phyloP scores from a whole-genome alignment of 768 basidiomycete genomes.

The Boletus barrowsii region DNA sequence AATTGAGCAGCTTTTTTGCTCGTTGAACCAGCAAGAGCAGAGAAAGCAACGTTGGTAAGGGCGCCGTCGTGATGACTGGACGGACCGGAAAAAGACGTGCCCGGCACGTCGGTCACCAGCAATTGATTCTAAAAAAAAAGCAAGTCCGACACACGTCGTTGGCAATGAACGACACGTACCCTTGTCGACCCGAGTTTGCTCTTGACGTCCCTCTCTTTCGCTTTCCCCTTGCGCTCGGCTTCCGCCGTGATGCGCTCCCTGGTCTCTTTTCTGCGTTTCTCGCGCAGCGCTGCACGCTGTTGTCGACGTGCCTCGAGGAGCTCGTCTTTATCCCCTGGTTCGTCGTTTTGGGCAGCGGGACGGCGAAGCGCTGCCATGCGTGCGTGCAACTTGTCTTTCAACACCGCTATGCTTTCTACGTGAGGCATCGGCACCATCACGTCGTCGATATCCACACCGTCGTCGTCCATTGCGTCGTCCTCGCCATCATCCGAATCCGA shows the following conservation, averaged over 20 bases:
- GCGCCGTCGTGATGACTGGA: constrained; percentile 37
- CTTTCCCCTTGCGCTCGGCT: constrained; percentile 52
- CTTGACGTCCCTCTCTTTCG: constrained; percentile 43
- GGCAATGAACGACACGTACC: constrained; percentile 35
- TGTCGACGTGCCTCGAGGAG: constrained; percentile 75
- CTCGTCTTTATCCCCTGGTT: constrained; percentile 71
- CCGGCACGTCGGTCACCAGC: constrained; percentile 56
- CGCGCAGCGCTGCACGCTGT: constrained; percentile 79
- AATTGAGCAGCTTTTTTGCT: constrained; percentile 49
- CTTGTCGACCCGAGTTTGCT: constrained; percentile 48
- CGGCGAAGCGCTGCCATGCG: constrained; percentile 69
- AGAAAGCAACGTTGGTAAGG: constrained; percentile 71
- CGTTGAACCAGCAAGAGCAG: constrained; percentile 50
- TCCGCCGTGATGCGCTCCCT: constrained; percentile 75
- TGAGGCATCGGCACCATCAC: constrained; percentile 62
- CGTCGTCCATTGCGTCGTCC: constrained; percentile 28
- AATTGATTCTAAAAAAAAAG: constrained; percentile 55
- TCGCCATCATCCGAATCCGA: constrained; percentile 15
- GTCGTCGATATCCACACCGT: constrained; percentile 20
- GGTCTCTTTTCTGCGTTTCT: constrained; percentile 80
- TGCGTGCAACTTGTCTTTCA: constrained; percentile 73
- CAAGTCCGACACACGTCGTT: not conserved
- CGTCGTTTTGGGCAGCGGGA: constrained; percentile 33
- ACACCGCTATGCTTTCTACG: constrained; percentile 55
- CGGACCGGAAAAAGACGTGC: constrained; percentile 16